Base-by-base conservation (phyloP, 805 yeast species). In the Barnettozyma wickerhamii region DNA sequence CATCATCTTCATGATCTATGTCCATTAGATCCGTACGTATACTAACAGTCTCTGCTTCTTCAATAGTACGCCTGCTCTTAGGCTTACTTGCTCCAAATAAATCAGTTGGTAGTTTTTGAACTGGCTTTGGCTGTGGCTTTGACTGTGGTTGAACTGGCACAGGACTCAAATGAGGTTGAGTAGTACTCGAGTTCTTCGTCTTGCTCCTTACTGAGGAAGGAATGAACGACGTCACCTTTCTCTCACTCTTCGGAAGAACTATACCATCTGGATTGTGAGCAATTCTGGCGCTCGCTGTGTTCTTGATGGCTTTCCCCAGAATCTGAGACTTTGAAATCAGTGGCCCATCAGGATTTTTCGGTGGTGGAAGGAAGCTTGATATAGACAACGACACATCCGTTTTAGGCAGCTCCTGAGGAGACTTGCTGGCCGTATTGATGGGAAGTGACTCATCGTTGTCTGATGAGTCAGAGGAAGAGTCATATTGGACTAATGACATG, bases 311-410 rank as follows among this genome's bases (percentile, higher is more conserved):
- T 10, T 40, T 42, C 3, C 55, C 56, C 2, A 52, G 33, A 6
- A 41, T 45, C 19, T 43, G 38, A 10, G 45, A 45, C 15, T 41
- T 41, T 9, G 47, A 27, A 18, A 24, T 32, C 19, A 33, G 20
- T 35, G 39, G 21, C 33, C 40, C 28, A 14, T 29, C 33, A 20
- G 47, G 42, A 31, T 48, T 44, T 42, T 49, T 48, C 15, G 59
- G 59, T 10, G 48, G 40, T 6, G 59, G 59, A 4, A 55, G 45
- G 41, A 51, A 55, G 21, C 46, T 48, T 10, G 53, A 47, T 18
- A 53, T 53, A 15, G 56, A 55, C n/a, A 34, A 12, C 9, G n/a
- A 28, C 15, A 27, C 6, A 20, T 23, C 6, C 1, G 29, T 5
- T 7, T 19, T 7, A 19, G 9, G 10, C 21, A 17, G 10, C 12